phyloP scores from a whole-genome alignment of 2,329 filamentous ascomycete species.

The Anisogramma anomala region DNA sequence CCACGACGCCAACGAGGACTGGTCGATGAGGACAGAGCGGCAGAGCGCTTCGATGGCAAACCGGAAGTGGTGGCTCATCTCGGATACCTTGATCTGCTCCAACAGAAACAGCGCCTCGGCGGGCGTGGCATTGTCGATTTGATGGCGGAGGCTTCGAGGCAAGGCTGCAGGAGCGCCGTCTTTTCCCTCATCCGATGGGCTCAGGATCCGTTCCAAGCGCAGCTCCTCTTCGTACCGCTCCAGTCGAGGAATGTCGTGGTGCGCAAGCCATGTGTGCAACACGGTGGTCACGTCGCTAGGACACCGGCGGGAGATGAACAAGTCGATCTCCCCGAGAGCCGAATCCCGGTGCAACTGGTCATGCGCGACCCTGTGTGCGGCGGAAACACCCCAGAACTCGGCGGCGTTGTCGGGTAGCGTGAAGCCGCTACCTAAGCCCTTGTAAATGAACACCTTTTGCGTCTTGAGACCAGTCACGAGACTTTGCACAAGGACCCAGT shows the following conservation, averaged over 20 bases:
- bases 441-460: slow-evolving; percentile 20
- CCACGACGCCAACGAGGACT: slow-evolving; percentile 19
- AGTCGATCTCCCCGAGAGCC: slow-evolving; percentile 18
- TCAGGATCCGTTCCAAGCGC: slow-evolving; percentile 17
- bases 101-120: slow-evolving; percentile 23
- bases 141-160: slow-evolving; percentile 20
- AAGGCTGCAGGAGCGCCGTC: slow-evolving; percentile 5
- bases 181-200: neutral
- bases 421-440: slow-evolving; percentile 28
- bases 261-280: slow-evolving; percentile 28
- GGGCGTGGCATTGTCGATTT: slow-evolving; percentile 21
- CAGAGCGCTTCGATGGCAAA: slow-evolving; percentile 20
- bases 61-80: slow-evolving; percentile 18
- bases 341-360: slow-evolving; percentile 10
- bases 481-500: slow-evolving; percentile 17
- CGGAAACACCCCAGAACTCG: slow-evolving; percentile 26
- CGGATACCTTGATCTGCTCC: slow-evolving; percentile 21
- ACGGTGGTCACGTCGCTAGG: slow-evolving; percentile 22
- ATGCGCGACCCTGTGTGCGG: slow-evolving; percentile 4
- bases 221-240: slow-evolving; percentile 24
- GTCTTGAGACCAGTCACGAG: slow-evolving; percentile 21
- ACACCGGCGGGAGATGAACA: slow-evolving; percentile 26
- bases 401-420: slow-evolving; percentile 20
- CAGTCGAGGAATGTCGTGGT: slow-evolving; percentile 23
- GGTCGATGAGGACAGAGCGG: slow-evolving; percentile 19